Percentiles rank a stretch among this genome's conserved stretches.
Conservation (phyloP, 2,329 filamentous ascomycete species). For the Colletotrichum karsti region DNA sequence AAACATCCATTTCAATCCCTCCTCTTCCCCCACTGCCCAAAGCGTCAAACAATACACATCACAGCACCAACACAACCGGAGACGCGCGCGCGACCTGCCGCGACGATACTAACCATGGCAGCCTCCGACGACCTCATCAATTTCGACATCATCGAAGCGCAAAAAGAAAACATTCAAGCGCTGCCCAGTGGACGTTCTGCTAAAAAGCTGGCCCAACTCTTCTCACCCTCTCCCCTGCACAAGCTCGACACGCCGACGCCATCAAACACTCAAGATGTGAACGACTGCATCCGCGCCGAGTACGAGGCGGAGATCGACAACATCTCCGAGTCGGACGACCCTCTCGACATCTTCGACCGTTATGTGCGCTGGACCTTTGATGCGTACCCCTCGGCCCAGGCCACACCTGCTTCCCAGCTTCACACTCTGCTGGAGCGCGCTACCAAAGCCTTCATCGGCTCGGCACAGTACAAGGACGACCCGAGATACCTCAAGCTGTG, state of each 20-base stretch:
- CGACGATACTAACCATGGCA: constrained; percentile 51
- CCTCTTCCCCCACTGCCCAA: neutral
- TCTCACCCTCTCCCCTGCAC: constrained; percentile 72
- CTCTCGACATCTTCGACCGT: constrained; percentile 92
- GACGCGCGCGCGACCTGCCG: constrained; percentile 25
- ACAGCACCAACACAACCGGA: constrained; percentile 10
- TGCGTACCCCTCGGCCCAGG: constrained; percentile 92
- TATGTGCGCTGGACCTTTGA: constrained; percentile 98
- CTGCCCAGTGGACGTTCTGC: constrained; percentile 89
- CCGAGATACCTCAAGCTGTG: constrained; percentile 92
- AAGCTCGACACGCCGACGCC: constrained; percentile 71
- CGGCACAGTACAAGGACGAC: constrained; percentile 92
- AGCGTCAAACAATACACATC: neutral
- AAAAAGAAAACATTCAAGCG: constrained; percentile 98
- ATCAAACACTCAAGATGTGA: constrained; percentile 77
- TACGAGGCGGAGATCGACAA: constrained; percentile 85
- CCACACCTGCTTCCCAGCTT: constrained; percentile 89
- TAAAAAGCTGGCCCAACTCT: constrained; percentile 84
- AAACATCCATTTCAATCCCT: neutral
- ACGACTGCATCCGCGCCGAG: constrained; percentile 81
- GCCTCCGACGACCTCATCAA: constrained; percentile 64
- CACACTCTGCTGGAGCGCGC: constrained; percentile 90
- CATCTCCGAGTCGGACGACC: constrained; percentile 90
- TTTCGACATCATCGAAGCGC: constrained; percentile 94
- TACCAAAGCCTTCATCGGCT: constrained; percentile 88